Base-by-base conservation (phyloP, 2,329 filamentous ascomycete genomes). In the Venturiaceae sp. region DNA sequence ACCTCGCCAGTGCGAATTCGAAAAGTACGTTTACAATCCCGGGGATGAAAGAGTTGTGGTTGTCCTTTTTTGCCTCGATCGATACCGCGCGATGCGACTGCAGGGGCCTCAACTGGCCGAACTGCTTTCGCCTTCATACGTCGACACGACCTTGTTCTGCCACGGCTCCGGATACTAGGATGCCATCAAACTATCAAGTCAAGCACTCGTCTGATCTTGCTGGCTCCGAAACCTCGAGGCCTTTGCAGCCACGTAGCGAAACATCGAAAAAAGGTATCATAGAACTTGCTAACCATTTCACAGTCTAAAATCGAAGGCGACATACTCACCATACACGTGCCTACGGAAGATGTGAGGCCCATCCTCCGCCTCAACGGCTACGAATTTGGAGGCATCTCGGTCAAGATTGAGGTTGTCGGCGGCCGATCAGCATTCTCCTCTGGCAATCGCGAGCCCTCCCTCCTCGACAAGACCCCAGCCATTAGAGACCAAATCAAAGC, bases 401-500 rank as follows among this genome's bases (percentile, higher is more conserved):
- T 74, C 62, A 67, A 60, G n/a, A 68, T 74, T 60, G 65, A 70
- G 62, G 63, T 66, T 13, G 53, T 65, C 30, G 53, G n/a, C n/a
- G 50, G 47, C 59, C 70, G 72, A 39, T 70, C 71, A 53, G 13
- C 54, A 56, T 34, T 58, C 34, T 39, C 56, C 23, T 58, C 54
- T 23, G 52, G 79, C n/a, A 69, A 76, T 60, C 72, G 72, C 6
- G 75, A 77, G 6, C 68, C 83, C 80, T 19, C 72, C 75, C 37
- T 74, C 75, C 47, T 39, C 58, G 34, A 11, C 36, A 37, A 60
- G 34, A 23, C 83, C 3, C 74, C 81, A 54, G 82, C 87, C 63
- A 80, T 84, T n/a, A 86, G 85, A 69, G 76, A 81, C 26, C 84
- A 85, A 63, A 80, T 96, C 60, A 83, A 84, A 63, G 74, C 75